Evolutionary conservation across 495 filamentous ascomycete genomes (phyloP), one percentile per base, ranked within the genome.

Genomic region (Aspergillus coremiiformis): DNA sequence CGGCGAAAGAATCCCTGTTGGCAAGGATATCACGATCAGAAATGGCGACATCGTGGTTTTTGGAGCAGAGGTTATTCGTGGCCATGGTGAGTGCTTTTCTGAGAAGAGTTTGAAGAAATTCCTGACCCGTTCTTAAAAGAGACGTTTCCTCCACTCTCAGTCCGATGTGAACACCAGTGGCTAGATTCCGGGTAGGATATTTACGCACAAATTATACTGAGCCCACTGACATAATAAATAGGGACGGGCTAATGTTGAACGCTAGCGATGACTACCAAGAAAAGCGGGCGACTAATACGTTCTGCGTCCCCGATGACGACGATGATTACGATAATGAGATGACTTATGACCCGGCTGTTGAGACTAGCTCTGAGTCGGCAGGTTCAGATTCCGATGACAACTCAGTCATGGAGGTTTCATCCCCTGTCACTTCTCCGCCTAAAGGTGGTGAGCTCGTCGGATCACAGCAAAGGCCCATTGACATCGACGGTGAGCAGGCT

Each of bases 61-160:
- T 58, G 80, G 80, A 8, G 62, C 72, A 8, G 68, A 76, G 47
- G 77, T 83, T 1, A 71, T 75, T 39, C 77, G 78, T 53, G 78
- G 74, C 23, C 54, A 61, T 22, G 67, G 77, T 78, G 59, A 29
- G 69, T 66, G 12, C 26, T 15, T 5, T 19, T 21, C 26, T n/a
- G 27, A 23, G 5, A 8, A 9, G 27, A 14, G 21, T 19, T 14
- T 5, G 7, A 9, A 29, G 27, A 0, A 29, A 10, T 17, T 9
- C 11, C 56, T 62, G 39, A 61, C 41, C 15, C 15, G n/a, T 3
- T 10, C 23, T 17, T 43, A 29, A 3, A 46, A 76, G 73, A 76
- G 26, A 65, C 62, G 0, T 76, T 70, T 37, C 62, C 63, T 10
- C 70, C 73, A 1, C 49, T 76, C 12, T 53, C 51, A n/a, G 65